Evolutionary conservation across 805 yeast species (phyloP), one percentile per base, ranked within the genome.

Genomic region (Wickerhamomyces canadensis): DNA sequence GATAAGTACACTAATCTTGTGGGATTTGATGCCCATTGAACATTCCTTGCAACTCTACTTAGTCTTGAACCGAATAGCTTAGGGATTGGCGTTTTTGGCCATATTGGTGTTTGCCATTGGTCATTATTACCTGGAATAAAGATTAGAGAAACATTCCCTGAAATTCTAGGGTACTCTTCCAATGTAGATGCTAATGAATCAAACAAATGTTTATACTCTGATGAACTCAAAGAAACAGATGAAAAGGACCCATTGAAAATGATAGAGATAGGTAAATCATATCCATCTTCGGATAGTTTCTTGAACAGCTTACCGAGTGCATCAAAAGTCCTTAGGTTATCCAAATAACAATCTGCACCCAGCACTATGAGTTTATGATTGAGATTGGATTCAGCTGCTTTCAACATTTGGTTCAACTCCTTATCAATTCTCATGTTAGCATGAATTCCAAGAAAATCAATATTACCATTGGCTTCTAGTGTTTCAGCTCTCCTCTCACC

Each of bases 111-210:
- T 25, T 80, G 79, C 97, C 98, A 93, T 0, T 96, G 96, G 60
- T 93, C 99, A 48, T 86, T 84, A 29, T 77, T 76, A 1, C 98
- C 98, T 0, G 98, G 97, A 1, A 91, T 65, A 41, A 93, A 74
- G 1, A 87, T 62, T 21, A 93, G 58, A 35, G 81, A 78, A 21
- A 83, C 69, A 6, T 62, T 54, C 7, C 62, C 53, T 12, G 78
- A 62, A 6, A 87, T 59, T 4, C 57, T 54, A 0, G 86, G 83
- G 48, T 65, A 84, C 33, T 71, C 67, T 9, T 80, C 72, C 15
- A 93, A 52, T 3, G 86, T 51, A 3, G 68, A 65, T 0, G 95
- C 91, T 13, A 93, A 65, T 3, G 76, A 65, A 51, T 89, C 95
- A 60, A 93, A 89, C 19, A 74, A 62, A 27, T 72, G 67, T 48